Percentiles rank a stretch among this genome's conserved stretches.
Conservation (phyloP, 129 eudicot species). For the Flaveria ramosissima region DNA sequence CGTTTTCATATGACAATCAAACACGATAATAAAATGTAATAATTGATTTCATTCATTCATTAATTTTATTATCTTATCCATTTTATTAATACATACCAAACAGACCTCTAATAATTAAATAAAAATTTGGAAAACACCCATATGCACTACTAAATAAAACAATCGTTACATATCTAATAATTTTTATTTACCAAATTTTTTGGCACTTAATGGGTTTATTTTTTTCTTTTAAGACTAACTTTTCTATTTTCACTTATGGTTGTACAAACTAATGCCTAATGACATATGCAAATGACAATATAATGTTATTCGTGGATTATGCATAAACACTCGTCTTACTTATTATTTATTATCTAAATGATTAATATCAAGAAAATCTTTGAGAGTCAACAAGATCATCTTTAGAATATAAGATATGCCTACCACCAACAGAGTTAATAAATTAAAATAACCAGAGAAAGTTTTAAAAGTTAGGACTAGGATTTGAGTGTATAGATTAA, state of each 20-base stretch:
- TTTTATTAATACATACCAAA: too few relatives aligned
- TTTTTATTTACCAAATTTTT: neutral
- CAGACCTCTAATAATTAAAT: too few relatives aligned
- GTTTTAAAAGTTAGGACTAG: conserved; percentile 38
- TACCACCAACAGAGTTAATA: conserved; percentile 36
- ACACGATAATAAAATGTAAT: too few relatives aligned
- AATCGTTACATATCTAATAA: neutral
- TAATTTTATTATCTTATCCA: too few relatives aligned
- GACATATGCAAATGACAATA: conserved; percentile 22
- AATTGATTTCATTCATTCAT: too few relatives aligned
- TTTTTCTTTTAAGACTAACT: neutral
- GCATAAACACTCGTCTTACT: conserved; percentile 9
- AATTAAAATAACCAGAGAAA: conserved; percentile 29
- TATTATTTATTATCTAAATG: conserved; percentile 2
- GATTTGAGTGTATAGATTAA: conserved; percentile 45
- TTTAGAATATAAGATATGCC: conserved; percentile 43
- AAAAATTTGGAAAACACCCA: too few relatives aligned
- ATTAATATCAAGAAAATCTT: conserved; percentile 41
- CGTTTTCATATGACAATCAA: too few relatives aligned
- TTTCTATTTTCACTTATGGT: neutral
- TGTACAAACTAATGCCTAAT: conserved; percentile 21
- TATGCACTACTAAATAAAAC: neutral
- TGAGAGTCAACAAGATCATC: conserved; percentile 44
- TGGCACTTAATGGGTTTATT: neutral
- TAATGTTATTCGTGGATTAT: conserved; percentile 25